These are phyloP conservation scores for Cucurbita pepo DNA, from an alignment of 306 rosid species.

Conservation along the genomic window DNA sequence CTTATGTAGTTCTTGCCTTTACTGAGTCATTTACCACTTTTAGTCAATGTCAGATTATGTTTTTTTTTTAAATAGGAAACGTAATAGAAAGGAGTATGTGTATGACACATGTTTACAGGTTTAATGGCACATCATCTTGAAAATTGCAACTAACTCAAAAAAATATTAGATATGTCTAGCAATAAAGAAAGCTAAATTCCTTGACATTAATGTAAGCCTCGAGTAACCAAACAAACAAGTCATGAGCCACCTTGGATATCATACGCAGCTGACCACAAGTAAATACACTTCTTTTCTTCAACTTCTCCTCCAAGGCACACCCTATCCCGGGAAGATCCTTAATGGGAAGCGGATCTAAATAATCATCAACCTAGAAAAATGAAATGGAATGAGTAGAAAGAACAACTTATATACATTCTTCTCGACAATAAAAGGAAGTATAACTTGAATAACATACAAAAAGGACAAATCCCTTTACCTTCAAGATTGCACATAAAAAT, in stretches of 20 bases:
- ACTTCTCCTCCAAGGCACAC: constrained; percentile 52
- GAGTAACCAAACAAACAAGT: neutral
- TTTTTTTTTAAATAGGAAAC: too few species aligned
- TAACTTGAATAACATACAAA: neutral
- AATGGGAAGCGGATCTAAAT: constrained; percentile 59
- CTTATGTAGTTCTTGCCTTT: too few species aligned
- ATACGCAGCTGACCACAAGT: constrained; percentile 62
- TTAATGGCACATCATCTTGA: neutral
- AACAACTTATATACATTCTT: neutral
- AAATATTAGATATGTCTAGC: neutral
- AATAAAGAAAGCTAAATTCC: neutral
- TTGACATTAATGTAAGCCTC: neutral
- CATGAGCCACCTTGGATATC: constrained; percentile 47
- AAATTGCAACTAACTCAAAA: neutral
- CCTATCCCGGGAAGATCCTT: constrained; percentile 89
- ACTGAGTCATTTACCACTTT: too few species aligned
- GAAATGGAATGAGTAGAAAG: neutral
- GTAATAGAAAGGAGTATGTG: neutral
- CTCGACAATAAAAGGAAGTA: neutral
- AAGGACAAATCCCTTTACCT: neutral
- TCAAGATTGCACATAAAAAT: neutral
- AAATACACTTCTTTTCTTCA: constrained; percentile 46
- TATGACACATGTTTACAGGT: neutral
- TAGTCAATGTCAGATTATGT: too few species aligned
- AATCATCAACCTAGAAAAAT: constrained; percentile 51